Percentiles rank a stretch among this genome's conserved stretches.
Conservation (phyloP, 352 stramenopile species). For the Phytophthora chlamydospora region DNA sequence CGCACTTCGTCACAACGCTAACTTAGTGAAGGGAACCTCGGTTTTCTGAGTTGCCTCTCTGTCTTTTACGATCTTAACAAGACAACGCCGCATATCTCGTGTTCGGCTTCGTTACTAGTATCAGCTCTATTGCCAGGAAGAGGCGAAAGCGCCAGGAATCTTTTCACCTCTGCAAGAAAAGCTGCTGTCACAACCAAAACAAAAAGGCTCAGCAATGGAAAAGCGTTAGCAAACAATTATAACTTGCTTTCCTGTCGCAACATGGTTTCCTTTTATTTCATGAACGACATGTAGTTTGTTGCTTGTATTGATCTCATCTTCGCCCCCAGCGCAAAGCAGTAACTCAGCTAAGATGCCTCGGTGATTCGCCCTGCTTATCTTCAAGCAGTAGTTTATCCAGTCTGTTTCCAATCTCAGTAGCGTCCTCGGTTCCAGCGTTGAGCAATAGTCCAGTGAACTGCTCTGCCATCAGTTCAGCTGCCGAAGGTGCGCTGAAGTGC, state of each 20-base stretch:
- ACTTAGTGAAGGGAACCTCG: no score
- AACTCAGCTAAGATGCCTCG: neutral
- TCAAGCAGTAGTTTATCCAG: slow-evolving; percentile 27
- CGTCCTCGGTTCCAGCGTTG: slow-evolving; percentile 17
- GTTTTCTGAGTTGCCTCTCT: neutral
- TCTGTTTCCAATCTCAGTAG: slow-evolving; percentile 17
- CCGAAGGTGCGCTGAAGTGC: slow-evolving; percentile 15
- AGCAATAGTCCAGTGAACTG: slow-evolving; percentile 26
- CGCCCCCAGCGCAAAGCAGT: no score
- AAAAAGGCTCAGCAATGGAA: no score
- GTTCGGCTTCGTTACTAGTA: neutral
- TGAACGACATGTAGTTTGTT: neutral
- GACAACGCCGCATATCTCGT: neutral
- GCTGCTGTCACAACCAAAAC: neutral
- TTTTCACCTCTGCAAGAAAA: slow-evolving; percentile 14
- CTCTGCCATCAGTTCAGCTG: neutral
- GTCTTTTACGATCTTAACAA: neutral
- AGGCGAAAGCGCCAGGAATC: slow-evolving; percentile 1
- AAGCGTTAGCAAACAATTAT: no score
- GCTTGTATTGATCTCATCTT: no score
- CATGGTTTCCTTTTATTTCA: no score
- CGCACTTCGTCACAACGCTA: slow-evolving; percentile 9
- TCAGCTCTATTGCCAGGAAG: neutral
- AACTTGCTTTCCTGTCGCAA: no score
- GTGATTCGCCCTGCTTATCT: slow-evolving; percentile 7